phyloP scores from a whole-genome alignment of 495 filamentous ascomycete genomes.

The Tuber magnatum region DNA sequence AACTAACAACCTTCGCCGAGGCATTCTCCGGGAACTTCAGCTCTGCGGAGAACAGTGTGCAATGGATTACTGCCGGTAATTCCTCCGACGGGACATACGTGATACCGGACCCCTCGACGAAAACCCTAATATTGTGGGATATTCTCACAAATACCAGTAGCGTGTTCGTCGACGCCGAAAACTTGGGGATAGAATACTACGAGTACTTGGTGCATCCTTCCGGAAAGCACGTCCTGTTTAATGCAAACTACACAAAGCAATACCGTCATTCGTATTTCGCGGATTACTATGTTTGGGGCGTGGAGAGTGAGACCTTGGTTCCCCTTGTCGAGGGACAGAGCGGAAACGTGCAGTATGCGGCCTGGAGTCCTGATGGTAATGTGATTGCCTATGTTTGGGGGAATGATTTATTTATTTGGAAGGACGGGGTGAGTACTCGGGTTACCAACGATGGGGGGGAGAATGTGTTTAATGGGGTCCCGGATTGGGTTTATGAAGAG shows the following conservation, averaged over 20 bases:
- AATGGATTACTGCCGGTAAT: conserved; percentile 43
- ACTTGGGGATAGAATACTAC: conserved; percentile 32
- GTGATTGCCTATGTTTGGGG: conserved; percentile 52
- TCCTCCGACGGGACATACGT: conserved; percentile 49
- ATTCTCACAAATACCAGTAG: conserved; percentile 46
- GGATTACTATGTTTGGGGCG: conserved; percentile 51
- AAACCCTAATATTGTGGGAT: conserved; percentile 48
- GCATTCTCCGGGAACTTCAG: conserved; percentile 41
- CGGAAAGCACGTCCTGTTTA: conserved; percentile 48
- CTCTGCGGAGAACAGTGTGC: conserved; percentile 43
- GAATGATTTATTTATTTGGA: conserved; percentile 53
- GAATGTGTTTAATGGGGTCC: conserved; percentile 53
- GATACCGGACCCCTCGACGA: conserved; percentile 38
- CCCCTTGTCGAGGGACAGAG: conserved; percentile 47
- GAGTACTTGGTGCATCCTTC: conserved; percentile 45
- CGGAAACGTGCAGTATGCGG: conserved; percentile 54
- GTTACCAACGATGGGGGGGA: conserved; percentile 52
- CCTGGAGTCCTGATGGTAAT: conserved; percentile 46
- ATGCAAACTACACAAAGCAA: conserved; percentile 51
- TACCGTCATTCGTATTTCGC: conserved; percentile 54
- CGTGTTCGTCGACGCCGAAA: conserved; percentile 45
- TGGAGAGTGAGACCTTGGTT: conserved; percentile 44
- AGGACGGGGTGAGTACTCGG: conserved; percentile 46
- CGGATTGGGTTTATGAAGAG: conserved; percentile 60
- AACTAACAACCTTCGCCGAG: conserved; percentile 46